phyloP scores from a whole-genome alignment of 257 asterid genomes.

The Petunia axillaris region DNA sequence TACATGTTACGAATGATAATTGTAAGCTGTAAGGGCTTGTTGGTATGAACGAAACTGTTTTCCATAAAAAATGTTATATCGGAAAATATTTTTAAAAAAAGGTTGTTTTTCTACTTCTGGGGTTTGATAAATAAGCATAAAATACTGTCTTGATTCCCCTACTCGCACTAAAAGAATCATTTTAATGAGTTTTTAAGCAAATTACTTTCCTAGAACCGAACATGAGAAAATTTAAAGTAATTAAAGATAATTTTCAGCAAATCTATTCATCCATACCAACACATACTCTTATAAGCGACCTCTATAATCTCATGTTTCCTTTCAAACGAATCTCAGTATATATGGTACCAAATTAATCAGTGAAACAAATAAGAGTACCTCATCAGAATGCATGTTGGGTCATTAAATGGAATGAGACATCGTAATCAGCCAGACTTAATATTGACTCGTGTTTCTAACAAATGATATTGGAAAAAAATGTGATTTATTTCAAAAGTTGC shows the following conservation, averaged over 20 bases:
- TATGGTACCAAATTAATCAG: not conserved
- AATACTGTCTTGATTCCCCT: too few species aligned
- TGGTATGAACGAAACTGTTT: too few species aligned
- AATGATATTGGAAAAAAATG: not conserved
- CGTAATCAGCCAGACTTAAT: not conserved
- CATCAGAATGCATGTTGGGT: not conserved
- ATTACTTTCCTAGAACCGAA: too few species aligned
- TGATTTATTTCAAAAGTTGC: not conserved
- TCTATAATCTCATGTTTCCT: not conserved
- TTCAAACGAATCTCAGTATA: not conserved
- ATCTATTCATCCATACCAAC: too few species aligned
- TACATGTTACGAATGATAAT: not conserved
- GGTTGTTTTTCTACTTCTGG: too few species aligned
- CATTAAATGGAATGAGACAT: slow-evolving; percentile 1
- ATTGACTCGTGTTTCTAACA: not conserved
- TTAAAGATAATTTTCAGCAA: too few species aligned
- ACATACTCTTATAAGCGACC: not conserved
- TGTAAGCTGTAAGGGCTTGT: not conserved
- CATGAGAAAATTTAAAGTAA: too few species aligned
- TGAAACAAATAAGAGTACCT: not conserved
- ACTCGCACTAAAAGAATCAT: too few species aligned
- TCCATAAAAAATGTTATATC: too few species aligned
- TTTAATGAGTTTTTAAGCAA: too few species aligned
- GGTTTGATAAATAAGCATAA: too few species aligned
- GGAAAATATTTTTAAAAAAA: too few species aligned